Evolutionary conservation across 768 basidiomycete species (phyloP).

Genomic region (Lactifluus hygrophoroides): DNA sequence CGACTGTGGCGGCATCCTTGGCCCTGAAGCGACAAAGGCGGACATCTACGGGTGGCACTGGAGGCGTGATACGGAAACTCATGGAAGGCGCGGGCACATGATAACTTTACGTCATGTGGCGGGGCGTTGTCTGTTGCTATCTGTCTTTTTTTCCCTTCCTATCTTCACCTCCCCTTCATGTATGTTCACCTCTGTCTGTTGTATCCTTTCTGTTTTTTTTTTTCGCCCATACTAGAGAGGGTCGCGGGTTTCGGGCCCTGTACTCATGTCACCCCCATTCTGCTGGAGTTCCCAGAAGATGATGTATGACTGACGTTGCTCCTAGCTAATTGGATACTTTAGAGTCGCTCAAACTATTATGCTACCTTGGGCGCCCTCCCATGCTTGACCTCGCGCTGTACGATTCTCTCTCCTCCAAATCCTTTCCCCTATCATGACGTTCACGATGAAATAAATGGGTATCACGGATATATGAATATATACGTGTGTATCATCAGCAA

Average conservation of each 20-base stretch:
- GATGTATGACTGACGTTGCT: slow-evolving; percentile 14
- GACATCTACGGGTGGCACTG: slow-evolving; percentile 38
- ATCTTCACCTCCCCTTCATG: slow-evolving; percentile 12
- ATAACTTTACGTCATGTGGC: slow-evolving; percentile 1
- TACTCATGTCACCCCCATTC: slow-evolving; percentile 15
- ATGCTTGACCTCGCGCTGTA: not conserved
- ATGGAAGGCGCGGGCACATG: slow-evolving; percentile 12
- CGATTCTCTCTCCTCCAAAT: not conserved
- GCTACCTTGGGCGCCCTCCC: slow-evolving; percentile 8
- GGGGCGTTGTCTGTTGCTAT: not conserved
- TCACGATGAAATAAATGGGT: slow-evolving; percentile 8
- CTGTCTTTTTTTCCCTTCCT: not conserved
- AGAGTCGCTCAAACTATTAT: slow-evolving; percentile 17
- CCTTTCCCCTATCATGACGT: not conserved
- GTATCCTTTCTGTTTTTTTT: not conserved
- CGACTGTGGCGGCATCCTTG: slow-evolving; percentile 22
- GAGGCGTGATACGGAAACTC: slow-evolving; percentile 9
- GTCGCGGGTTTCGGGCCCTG: slow-evolving; percentile 3
- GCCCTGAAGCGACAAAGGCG: slow-evolving; percentile 77
- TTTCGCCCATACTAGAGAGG: slow-evolving; percentile 3
- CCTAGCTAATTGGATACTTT: slow-evolving; percentile 17
- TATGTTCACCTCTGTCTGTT: not conserved
- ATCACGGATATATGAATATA: slow-evolving; percentile 10
- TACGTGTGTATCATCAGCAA: slow-evolving; percentile 14
- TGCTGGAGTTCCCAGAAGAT: slow-evolving; percentile 6